These are phyloP conservation scores for Margaritispora aquatica DNA, from an alignment of 495 filamentous ascomycete genomes.

Conservation along the genomic window DNA sequence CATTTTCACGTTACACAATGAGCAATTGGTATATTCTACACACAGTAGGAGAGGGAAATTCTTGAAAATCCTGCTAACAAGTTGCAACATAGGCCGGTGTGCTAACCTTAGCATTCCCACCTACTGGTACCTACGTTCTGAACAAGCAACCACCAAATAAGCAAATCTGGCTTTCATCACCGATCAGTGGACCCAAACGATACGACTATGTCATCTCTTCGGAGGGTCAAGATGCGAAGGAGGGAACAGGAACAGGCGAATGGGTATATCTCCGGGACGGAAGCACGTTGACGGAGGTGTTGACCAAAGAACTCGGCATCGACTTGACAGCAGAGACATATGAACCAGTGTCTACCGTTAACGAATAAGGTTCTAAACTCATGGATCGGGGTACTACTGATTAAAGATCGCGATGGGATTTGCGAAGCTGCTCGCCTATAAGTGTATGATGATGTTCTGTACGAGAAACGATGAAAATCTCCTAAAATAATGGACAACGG, in stretches of 20 bases:
- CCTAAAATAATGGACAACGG: not conserved
- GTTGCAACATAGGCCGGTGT: slow-evolving; percentile 62
- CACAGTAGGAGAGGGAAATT: too few relatives aligned
- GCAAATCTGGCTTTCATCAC: slow-evolving; percentile 96
- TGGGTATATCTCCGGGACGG: slow-evolving; percentile 89
- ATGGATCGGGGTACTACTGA: too few relatives aligned
- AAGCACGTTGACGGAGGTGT: slow-evolving; percentile 60
- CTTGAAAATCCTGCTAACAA: too few relatives aligned
- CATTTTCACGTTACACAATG: too few relatives aligned
- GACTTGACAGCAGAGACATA: slow-evolving; percentile 26
- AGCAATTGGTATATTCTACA: too few relatives aligned
- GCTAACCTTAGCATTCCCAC: slow-evolving; percentile 58
- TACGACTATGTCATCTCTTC: slow-evolving; percentile 76
- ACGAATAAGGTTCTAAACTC: too few relatives aligned
- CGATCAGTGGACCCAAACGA: slow-evolving; percentile 84
- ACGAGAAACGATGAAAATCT: not conserved
- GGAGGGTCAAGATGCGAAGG: slow-evolving; percentile 68
- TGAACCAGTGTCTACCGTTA: not conserved
- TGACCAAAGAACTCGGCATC: slow-evolving; percentile 63
- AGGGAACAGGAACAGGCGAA: slow-evolving; percentile 57
- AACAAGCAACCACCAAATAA: slow-evolving; percentile 98
- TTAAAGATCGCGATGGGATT: not conserved
- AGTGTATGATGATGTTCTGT: not conserved
- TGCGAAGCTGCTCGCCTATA: not conserved
- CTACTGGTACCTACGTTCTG: slow-evolving; percentile 75